phyloP scores from a whole-genome alignment of 129 eudicot genomes.

The Flaveria linearis region DNA sequence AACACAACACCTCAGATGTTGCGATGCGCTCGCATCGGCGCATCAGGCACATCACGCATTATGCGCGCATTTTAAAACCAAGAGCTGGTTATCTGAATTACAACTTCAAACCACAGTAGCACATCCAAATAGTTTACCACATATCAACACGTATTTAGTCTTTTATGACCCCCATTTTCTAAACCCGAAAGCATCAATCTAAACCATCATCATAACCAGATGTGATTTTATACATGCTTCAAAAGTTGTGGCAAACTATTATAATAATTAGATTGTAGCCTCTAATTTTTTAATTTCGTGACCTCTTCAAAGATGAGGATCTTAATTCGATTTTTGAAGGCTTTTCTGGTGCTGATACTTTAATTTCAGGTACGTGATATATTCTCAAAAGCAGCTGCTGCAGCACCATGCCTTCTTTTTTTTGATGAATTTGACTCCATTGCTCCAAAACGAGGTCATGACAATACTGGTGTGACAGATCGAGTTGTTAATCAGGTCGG shows the following conservation, averaged over 20 bases:
- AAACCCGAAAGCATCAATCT: not conserved
- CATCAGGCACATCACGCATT: no score
- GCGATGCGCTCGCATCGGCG: no score
- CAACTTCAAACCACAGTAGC: not conserved
- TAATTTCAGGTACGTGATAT: conserved; percentile 85
- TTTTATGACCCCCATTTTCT: conserved; percentile 1
- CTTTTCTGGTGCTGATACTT: conserved; percentile 27
- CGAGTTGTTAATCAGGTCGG: conserved; percentile 95
- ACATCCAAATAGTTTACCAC: conserved; percentile 12
- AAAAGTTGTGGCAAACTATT: conserved; percentile 4
- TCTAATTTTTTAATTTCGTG: conserved; percentile 8
- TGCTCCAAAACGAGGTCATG: conserved; percentile 99
- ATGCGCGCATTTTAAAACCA: no score
- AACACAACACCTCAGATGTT: no score
- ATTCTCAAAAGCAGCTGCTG: conserved; percentile 94
- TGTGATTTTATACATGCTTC: conserved; percentile 8
- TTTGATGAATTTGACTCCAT: conserved; percentile 99
- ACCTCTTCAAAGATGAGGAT: not conserved
- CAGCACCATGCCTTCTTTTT: conserved; percentile 94
- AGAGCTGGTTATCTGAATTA: conserved; percentile 5
- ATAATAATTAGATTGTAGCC: not conserved
- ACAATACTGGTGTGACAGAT: conserved; percentile 97
- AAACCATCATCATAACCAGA: not conserved
- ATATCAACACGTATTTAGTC: not conserved
- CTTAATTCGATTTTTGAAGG: not conserved